These are phyloP conservation scores for Agaricus sinodeliciosus DNA, from an alignment of 768 basidiomycete genomes.

Conservation along the genomic window DNA sequence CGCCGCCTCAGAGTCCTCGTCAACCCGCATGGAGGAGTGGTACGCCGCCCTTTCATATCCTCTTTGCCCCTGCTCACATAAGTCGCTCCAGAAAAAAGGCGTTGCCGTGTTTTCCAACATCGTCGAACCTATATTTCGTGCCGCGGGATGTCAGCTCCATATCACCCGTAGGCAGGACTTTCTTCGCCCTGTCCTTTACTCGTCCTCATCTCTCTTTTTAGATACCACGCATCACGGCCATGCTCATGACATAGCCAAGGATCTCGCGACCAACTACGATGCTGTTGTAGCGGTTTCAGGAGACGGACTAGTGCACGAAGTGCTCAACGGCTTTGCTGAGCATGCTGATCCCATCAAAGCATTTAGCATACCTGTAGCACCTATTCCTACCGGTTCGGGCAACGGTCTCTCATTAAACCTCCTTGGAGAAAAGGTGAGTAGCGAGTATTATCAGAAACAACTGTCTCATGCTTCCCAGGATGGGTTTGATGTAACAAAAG, in stretches of 20 bases:
- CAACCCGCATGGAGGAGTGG: constrained; percentile 77
- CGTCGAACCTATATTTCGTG: constrained; percentile 67
- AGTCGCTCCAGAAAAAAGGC: constrained; percentile 50
- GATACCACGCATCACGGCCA: constrained; percentile 62
- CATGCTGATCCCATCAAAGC: constrained; percentile 55
- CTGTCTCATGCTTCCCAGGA: constrained; percentile 31
- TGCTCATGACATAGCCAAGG: constrained; percentile 57
- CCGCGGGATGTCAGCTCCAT: constrained; percentile 58
- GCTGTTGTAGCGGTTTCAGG: constrained; percentile 74
- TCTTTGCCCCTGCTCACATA: neutral
- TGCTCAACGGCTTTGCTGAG: constrained; percentile 75
- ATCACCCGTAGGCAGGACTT: constrained; percentile 44
- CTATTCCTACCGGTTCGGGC: constrained; percentile 78
- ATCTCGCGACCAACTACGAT: constrained; percentile 55
- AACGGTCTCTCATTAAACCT: constrained; percentile 74
- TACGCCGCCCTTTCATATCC: constrained; percentile 26
- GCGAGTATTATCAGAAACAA: neutral
- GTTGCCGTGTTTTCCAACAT: constrained; percentile 42
- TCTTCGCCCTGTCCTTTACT: neutral
- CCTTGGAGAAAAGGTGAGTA: constrained; percentile 54
- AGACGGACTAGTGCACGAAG: constrained; percentile 79
- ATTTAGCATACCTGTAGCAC: constrained; percentile 63
- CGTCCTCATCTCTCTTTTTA: constrained; percentile 18
- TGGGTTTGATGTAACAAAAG: constrained; percentile 65
- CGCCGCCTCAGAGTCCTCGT: constrained; percentile 63